Evolutionary conservation across 768 basidiomycete genomes (phyloP).

Genomic region (Tephrocybe rancida): DNA sequence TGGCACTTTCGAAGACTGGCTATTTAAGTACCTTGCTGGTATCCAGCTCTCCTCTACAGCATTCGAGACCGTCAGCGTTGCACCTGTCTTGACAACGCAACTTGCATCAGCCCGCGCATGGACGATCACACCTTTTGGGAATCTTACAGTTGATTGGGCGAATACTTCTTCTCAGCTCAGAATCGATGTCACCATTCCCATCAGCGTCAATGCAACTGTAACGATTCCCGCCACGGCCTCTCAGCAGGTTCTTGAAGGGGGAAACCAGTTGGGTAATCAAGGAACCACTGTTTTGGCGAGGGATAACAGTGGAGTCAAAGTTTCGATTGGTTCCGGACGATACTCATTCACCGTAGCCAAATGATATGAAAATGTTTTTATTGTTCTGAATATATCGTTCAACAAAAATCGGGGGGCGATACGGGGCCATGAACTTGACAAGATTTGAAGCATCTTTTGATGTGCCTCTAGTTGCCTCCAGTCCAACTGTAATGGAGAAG

Average conservation of each 20-base stretch:
- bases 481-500: conserved; percentile 16
- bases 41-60: conserved; percentile 25
- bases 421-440: too few species aligned
- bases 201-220: conserved; percentile 27
- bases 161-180: conserved; percentile 14
- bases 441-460: neutral
- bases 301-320: neutral
- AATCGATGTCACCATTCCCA: conserved; percentile 22
- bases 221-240: conserved; percentile 7
- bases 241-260: conserved; percentile 13
- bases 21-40: conserved; percentile 29
- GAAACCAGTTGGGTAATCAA: conserved; percentile 9
- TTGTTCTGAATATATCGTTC: neutral
- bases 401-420: neutral
- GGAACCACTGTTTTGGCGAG: conserved; percentile 1
- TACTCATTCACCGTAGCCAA: conserved; percentile 17
- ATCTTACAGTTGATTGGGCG: conserved; percentile 24
- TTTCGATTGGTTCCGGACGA: conserved; percentile 17
- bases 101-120: conserved; percentile 25
- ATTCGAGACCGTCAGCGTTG: conserved; percentile 25
- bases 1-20: conserved; percentile 33
- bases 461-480: conserved; percentile 15
- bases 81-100: conserved; percentile 19
- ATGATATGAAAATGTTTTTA: neutral
- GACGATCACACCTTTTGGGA: conserved; percentile 30